A percentile compares a stretch with the other conserved stretches of the same genome.
Evolutionary conservation across 2,329 filamentous ascomycete genomes (phyloP).

Genomic region (Aplosporella prunicola): DNA sequence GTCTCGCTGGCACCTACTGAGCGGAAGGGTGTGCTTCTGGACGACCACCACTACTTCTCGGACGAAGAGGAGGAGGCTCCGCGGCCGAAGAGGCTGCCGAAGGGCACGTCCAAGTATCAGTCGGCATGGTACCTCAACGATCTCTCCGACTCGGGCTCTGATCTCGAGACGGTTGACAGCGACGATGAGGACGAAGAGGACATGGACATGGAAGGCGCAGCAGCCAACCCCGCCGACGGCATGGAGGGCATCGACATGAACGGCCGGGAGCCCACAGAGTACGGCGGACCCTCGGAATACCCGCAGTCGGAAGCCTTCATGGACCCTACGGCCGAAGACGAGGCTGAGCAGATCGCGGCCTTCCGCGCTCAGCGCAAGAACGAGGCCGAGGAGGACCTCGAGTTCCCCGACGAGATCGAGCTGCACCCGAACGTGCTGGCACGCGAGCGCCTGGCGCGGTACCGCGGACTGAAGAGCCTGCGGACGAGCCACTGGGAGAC

Average conservation of each 20-base stretch:
- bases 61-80: slow-evolving; percentile 63
- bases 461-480: slow-evolving; percentile 85
- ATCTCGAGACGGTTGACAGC: slow-evolving; percentile 50
- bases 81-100: slow-evolving; percentile 66
- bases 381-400: slow-evolving; percentile 80
- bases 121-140: slow-evolving; percentile 85
- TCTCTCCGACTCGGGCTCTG: slow-evolving; percentile 75
- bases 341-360: slow-evolving; percentile 69
- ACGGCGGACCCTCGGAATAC: slow-evolving; percentile 77
- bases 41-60: slow-evolving; percentile 97
- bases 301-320: slow-evolving; percentile 89
- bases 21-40: slow-evolving; percentile 77
- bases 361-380: slow-evolving; percentile 70
- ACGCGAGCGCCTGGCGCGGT: slow-evolving; percentile 73
- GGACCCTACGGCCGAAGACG: slow-evolving; percentile 69
- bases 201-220: slow-evolving; percentile 43
- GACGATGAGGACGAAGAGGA: slow-evolving; percentile 52
- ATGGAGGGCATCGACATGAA: slow-evolving; percentile 51
- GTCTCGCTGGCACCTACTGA: slow-evolving; percentile 39
- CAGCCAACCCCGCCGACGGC: slow-evolving; percentile 69
- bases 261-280: slow-evolving; percentile 58
- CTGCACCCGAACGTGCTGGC: slow-evolving; percentile 80
- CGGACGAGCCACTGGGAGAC: slow-evolving; percentile 82
- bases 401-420: slow-evolving; percentile 97
- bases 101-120: slow-evolving; percentile 89